Percentiles rank a stretch among this genome's conserved stretches.
Evolutionary conservation across 169 alveolate species (phyloP).

Genomic region (Babesia gibsoni): DNA sequence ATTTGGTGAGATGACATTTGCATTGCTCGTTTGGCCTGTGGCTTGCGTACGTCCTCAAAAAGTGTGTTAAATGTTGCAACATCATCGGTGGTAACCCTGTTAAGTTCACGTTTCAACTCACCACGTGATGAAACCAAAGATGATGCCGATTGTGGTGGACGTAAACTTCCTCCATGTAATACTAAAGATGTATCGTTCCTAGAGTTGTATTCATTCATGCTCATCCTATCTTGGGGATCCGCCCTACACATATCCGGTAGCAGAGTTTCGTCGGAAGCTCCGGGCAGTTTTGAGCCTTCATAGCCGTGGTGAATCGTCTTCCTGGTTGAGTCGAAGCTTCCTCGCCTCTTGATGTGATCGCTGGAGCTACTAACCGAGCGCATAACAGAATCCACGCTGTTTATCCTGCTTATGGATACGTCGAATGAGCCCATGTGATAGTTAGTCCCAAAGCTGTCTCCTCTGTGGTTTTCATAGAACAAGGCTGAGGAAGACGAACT

Average conservation of each 20-base stretch:
- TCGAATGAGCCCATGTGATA: background rate
- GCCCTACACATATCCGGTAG: background rate
- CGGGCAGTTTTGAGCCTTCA: background rate
- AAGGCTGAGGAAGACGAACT: background rate
- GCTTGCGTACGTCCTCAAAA: background rate
- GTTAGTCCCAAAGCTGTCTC: background rate
- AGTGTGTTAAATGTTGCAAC: background rate
- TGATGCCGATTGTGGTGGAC: background rate
- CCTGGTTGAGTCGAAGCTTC: background rate
- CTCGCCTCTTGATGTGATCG: background rate
- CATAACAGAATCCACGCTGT: background rate
- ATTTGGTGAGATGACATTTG: background rate
- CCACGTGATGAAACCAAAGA: background rate
- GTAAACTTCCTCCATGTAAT: background rate
- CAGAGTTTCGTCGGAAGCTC: background rate
- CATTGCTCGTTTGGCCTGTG: background rate
- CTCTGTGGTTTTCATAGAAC: background rate
- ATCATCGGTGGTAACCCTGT: conserved; percentile 5
- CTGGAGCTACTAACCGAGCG: background rate
- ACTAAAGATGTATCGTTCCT: background rate
- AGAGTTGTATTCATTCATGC: background rate
- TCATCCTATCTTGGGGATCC: background rate
- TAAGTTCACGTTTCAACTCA: background rate
- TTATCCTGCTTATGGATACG: background rate
- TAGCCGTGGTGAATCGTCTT: background rate